Evolutionary conservation across 306 rosid genomes (phyloP), one percentile per base, ranked within the genome.

Genomic region (Begonia peltatifolia): DNA sequence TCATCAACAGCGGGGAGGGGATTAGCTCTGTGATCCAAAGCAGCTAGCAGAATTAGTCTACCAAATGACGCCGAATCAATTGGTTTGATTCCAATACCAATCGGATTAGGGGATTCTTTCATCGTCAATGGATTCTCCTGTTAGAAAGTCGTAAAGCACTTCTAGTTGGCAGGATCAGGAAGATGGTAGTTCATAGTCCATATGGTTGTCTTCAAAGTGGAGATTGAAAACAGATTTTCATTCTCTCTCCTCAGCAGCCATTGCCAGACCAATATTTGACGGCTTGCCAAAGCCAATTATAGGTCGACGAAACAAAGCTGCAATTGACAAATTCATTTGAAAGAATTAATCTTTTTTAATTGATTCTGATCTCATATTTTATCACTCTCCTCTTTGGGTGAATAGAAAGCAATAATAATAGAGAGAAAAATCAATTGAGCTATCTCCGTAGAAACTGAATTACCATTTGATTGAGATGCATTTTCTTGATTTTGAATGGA

Each of bases 241-340:
- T 69, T 73, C 56, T 55, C 75, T 74, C 18, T 78, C 84, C 20
- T 71, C 46, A 23, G 77, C 71, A 60, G 67, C 85, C 46, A 78
- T 78, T 38, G 16, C 78, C 8, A 79, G 65, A 59, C 95, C 87
- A 42, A 76, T 86, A 42, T 86, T 86, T 53, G 88, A 86, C 63
- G 95, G 95, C 70, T 70, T 86, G 56, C 93, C 95, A 6, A 82
- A 77, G 18, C 93, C 95, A 9, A 82, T 86, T 25, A 60, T 78
- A 3, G 88, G 95, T 47, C 88, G 93, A 61, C 55, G 85, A 74
- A 72, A 72, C 74, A 86, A 86, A 56, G 64, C 88, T 25, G 95
- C 95, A 65, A 88, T 86, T 44, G 95, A 86, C 75, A 82, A 80
- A 38, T 30, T 15, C 56, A 30, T 54, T 59, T 49, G 36, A 30